phyloP scores from a whole-genome alignment of 2,329 filamentous ascomycete species.

The Pseudogymnoascus sp. region DNA sequence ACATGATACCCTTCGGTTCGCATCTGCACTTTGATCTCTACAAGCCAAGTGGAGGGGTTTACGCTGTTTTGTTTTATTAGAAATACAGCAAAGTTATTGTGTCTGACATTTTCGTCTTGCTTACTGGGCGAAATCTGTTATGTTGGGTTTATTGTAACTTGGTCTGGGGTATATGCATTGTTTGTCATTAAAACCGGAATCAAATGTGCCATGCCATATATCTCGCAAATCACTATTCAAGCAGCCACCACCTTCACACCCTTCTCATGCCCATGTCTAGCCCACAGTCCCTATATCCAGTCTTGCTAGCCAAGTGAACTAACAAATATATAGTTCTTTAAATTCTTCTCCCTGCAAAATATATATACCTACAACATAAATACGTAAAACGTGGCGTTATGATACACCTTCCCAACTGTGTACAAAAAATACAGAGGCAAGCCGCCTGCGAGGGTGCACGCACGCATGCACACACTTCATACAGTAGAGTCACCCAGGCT shows the following conservation, averaged over 20 bases:
- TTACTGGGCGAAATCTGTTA: background rate
- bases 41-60: background rate
- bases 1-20: background rate
- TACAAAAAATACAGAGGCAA: background rate
- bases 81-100: background rate
- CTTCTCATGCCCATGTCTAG: background rate
- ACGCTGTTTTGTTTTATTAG: background rate
- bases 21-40: background rate
- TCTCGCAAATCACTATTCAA: background rate
- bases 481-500: background rate
- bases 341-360: background rate
- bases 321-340: background rate
- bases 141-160: background rate
- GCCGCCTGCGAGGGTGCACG: background rate
- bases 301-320: background rate
- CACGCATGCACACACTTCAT: background rate
- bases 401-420: background rate
- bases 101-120: background rate
- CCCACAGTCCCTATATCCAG: too few species aligned
- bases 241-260: background rate
- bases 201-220: background rate
- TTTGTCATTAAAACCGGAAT: background rate
- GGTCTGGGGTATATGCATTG: background rate
- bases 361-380: background rate
- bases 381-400: slow-evolving; percentile 1